Evolutionary conservation across 352 stramenopile genomes (phyloP).

Genomic region (Phytophthora pluvialis): DNA sequence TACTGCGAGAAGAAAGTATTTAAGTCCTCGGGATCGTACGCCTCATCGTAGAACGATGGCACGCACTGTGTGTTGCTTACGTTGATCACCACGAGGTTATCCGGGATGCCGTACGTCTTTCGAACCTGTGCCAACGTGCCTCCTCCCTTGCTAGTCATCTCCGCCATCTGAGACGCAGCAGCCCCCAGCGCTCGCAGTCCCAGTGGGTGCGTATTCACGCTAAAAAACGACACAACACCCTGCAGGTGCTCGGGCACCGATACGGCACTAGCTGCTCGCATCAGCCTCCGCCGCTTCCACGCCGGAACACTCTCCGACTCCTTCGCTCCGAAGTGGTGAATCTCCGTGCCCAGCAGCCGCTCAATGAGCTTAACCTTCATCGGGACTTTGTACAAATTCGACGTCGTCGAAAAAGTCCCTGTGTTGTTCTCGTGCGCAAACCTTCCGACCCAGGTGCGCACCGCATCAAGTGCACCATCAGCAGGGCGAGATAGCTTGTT

Average conservation of each 20-base stretch:
- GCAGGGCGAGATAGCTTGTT: conserved; percentile 51
- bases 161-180: conserved; percentile 27
- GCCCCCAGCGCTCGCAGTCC: conserved; percentile 52
- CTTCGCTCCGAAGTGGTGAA: conserved; percentile 51
- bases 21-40: conserved; percentile 64
- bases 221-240: conserved; percentile 65
- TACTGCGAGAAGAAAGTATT: conserved; percentile 61
- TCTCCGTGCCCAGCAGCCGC: conserved; percentile 51
- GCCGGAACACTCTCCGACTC: not conserved
- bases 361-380: conserved; percentile 59
- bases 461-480: conserved; percentile 49
- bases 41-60: conserved; percentile 83
- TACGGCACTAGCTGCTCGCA: conserved; percentile 46
- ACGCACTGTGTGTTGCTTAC: conserved; percentile 62
- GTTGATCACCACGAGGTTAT: conserved; percentile 74
- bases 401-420: conserved; percentile 48
- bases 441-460: conserved; percentile 54
- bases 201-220: conserved; percentile 71
- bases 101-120: conserved; percentile 67
- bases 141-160: conserved; percentile 12
- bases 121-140: conserved; percentile 58
- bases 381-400: conserved; percentile 49
- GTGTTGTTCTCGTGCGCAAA: conserved; percentile 21
- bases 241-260: conserved; percentile 49
- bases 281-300: conserved; percentile 36